Conservation (phyloP, 495 filamentous ascomycete species). For the Talaromyces nanjingensis region DNA sequence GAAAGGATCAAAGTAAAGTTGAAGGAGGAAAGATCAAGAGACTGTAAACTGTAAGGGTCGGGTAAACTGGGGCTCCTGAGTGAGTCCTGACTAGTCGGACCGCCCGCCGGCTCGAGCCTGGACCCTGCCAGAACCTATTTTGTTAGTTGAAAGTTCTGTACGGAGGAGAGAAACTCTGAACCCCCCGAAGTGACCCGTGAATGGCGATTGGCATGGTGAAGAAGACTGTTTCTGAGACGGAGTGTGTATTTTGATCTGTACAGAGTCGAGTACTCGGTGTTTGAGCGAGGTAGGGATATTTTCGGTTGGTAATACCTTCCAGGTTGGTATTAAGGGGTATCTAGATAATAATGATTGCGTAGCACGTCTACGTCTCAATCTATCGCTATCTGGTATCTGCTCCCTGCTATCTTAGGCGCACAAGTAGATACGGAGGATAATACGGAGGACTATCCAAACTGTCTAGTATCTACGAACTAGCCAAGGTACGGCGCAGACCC, state of each 20-base stretch:
- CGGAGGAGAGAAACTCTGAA: background rate
- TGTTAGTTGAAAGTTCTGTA: background rate
- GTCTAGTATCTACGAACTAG: background rate
- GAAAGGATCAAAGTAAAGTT: background rate
- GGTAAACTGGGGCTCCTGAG: conserved; percentile 1
- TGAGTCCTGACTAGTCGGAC: background rate
- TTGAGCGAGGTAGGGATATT: background rate
- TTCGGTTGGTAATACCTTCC: too few species aligned
- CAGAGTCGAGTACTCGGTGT: background rate
- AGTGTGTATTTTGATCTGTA: background rate
- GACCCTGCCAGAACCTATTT: background rate
- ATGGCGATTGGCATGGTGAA: background rate
- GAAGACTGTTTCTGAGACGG: background rate
- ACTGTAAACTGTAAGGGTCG: background rate
- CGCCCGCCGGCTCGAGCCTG: background rate
- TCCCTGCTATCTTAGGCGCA: background rate
- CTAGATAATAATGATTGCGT: background rate
- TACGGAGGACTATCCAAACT: background rate
- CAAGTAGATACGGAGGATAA: background rate
- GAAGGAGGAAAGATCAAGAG: background rate
- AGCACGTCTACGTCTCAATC: background rate
- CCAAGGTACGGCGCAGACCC: background rate
- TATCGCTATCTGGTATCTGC: background rate
- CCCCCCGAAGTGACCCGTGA: background rate
- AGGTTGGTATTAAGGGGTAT: too few species aligned